These are phyloP conservation scores for Arthrocladium fulminans DNA, from an alignment of 2,329 filamentous ascomycete genomes.

Conservation along the genomic window DNA sequence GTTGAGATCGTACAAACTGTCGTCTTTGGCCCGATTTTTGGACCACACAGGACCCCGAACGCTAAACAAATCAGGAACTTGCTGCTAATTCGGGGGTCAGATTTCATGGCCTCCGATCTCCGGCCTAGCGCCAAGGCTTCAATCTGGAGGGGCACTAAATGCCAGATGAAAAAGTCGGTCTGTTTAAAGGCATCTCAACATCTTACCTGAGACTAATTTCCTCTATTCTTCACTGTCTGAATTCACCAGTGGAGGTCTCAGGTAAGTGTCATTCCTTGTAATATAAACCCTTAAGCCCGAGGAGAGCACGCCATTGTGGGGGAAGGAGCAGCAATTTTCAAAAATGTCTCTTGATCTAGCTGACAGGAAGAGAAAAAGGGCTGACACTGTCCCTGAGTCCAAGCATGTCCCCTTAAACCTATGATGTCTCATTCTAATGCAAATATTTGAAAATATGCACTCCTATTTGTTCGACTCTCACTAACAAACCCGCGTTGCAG, in stretches of 20 bases:
- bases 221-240: neutral
- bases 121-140: conserved; percentile 8
- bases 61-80: neutral
- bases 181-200: conserved; percentile 7
- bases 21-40: neutral
- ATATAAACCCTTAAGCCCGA: neutral
- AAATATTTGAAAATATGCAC: neutral
- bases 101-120: conserved; percentile 4
- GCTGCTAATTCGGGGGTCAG: neutral
- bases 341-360: conserved; percentile 6
- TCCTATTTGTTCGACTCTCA: neutral
- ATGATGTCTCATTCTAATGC: neutral
- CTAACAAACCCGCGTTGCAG: neutral
- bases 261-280: conserved; percentile 3
- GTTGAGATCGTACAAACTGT: neutral
- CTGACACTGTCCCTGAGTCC: conserved; percentile 5
- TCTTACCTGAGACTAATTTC: conserved; percentile 8
- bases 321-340: neutral
- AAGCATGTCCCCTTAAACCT: conserved; percentile 5
- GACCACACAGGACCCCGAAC: neutral
- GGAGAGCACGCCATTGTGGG: neutral
- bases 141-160: conserved; percentile 7
- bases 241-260: conserved; percentile 5
- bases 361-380: conserved; percentile 8
- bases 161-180: conserved; percentile 8